Evolutionary conservation across 176 grass and related monocot species (phyloP), one percentile per base, ranked within the genome.

Genomic region (Pontederia crassipes): DNA sequence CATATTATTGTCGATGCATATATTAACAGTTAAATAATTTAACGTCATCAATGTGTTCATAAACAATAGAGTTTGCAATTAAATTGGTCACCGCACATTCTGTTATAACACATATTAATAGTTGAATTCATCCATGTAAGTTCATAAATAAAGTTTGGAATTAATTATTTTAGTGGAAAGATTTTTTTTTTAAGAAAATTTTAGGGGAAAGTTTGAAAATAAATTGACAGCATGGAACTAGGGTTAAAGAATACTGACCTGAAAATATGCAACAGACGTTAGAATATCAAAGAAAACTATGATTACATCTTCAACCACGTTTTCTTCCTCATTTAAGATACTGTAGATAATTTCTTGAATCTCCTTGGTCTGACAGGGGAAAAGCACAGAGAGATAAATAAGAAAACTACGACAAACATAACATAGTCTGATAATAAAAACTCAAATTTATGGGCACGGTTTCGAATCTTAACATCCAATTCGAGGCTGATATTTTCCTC

Each of bases 281-380:
- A 97, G 79, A 78, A 97, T 73, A 59, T 90, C 74, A 61, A 97
- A 79, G 69, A 85, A 61, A 78, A 74, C 62, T 46, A 82, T 51
- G 20, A 75, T 59, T 48, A 87, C 79, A 52, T 51, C 40, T 77
- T 71, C 71, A 71, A 88, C 64, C 60, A 46, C 55, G 45, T 87
- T 65, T 14, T 77, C 49, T 66, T 81, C 62, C 72, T 66, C 79
- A 28, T 82, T 63, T 47, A 97, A 69, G 80, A 89, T 75, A 46
- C 62, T 48, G 70, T 73, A 78, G 59, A 97, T 67, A 72, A 55
- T 72, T 58, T 15, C 17, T 73, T 65, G 65, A 62, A 97, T 18
- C 73, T 68, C 82, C 28, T 65, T 67, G 48, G 78, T 83, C 92
- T 95, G 71, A 63, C 20, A 47, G 48, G 49, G 45, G 46, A 51